A percentile compares a stretch with the other conserved stretches of the same genome.
phyloP scores from a whole-genome alignment of 139 green algal species.

The Deuterostichococcus epilithicus region DNA sequence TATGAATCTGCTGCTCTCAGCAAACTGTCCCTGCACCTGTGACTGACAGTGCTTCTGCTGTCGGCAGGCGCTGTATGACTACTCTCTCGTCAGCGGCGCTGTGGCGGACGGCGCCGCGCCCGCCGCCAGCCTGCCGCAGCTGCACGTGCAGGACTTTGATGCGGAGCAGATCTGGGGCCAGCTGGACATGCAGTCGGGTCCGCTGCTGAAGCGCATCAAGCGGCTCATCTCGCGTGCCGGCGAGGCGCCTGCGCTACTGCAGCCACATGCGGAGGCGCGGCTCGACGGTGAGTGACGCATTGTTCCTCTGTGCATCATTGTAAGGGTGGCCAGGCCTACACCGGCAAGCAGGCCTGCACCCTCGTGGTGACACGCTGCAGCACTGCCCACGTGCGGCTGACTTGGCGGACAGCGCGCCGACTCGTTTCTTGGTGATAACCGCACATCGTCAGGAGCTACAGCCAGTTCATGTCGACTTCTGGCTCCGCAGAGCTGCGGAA shows the following conservation, averaged over 20 bases:
- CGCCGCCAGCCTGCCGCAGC: constrained; percentile 16
- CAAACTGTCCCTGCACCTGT: not conserved
- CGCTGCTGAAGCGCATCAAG: constrained; percentile 22
- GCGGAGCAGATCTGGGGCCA: constrained; percentile 73
- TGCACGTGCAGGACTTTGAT: constrained; percentile 64
- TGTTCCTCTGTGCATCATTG: no score
- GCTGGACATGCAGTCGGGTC: constrained; percentile 40
- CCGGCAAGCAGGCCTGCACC: no score
- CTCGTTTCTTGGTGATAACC: no score
- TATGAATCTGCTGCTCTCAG: not conserved
- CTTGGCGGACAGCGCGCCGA: no score
- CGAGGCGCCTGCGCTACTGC: constrained; percentile 28
- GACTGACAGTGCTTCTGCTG: not conserved
- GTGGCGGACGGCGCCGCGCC: not conserved
- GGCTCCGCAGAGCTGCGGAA: not conserved
- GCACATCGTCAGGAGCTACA: no score
- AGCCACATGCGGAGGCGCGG: constrained; percentile 32
- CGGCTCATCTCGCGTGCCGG: constrained; percentile 25
- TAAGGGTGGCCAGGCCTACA: no score
- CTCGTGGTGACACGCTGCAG: no score
- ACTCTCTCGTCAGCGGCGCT: constrained; percentile 5
- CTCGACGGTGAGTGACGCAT: constrained; percentile 26
- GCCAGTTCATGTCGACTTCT: no score
- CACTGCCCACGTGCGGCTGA: no score
- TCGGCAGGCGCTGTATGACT: constrained; percentile 32